Evolutionary conservation across 805 yeast species (phyloP), one percentile per base, ranked within the genome.

Genomic region (Zygosaccharomyces kombuchaensis): DNA sequence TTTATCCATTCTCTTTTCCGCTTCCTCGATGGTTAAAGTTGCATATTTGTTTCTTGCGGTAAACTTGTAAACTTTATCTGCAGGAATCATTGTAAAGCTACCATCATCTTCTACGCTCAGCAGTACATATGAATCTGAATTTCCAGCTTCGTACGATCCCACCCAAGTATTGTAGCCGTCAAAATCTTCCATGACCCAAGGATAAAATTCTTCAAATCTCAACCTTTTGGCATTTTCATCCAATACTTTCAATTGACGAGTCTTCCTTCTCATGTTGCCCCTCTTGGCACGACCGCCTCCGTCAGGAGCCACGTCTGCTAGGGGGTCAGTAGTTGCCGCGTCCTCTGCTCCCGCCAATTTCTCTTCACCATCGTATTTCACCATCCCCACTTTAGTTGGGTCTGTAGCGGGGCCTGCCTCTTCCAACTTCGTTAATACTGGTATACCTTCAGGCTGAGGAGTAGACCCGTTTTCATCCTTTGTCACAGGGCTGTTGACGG

Each of bases 111-210:
- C 96, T 57, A 87, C 83, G 35, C 89, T 87, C 58, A 91, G 76
- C 38, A 91, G 70, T 8, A 87, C 96, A 52, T 87, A 87, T n/a
- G 86, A 74, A 54, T 88, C 96, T 14, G 89, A 78, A 44, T 78
- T 77, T 27, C 83, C 84, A 1, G 97, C 98, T 69, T 93, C 99
- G 68, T 87, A 93, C 56, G 83, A 85, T 30, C 98, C 96, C 14
- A 90, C 97, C 85, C 87, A 93, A 0, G 95, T 91, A 62, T 93
- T 91, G 50, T 79, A 76, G 37, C 96, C 96, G 59, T 89, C 96
- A 64, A 86, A 91, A 68, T 93, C 99, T 69, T 93, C 99, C 74
- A 93, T 71, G 13, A 93, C 96, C 99, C 99, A 93, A 0, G 99
- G 99, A 58, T 87, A 91, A 64, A 84, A 87, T 68, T 93, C 99